Conservation (phyloP, 305 asterid species). For the Fraxinus angustifolia region DNA sequence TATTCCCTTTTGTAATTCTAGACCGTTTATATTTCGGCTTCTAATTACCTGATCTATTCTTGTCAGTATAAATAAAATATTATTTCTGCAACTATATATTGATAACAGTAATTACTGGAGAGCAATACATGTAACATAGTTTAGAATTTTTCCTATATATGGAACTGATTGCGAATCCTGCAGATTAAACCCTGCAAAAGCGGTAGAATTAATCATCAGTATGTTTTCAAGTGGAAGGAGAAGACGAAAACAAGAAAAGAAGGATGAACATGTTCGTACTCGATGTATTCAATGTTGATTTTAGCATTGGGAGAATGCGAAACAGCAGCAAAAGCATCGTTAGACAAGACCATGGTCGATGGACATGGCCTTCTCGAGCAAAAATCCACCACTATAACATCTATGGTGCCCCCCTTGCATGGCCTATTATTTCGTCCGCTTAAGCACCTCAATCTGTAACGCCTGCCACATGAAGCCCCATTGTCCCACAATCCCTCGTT, state of each 20-base stretch:
- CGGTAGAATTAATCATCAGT: background rate
- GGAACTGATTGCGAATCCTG: background rate
- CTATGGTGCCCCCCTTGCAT: conserved; percentile 47
- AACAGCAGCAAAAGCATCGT: conserved; percentile 54
- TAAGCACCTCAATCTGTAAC: conserved; percentile 44
- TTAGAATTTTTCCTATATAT: background rate
- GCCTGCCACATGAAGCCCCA: conserved; percentile 53
- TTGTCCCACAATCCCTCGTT: conserved; percentile 51
- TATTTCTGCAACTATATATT: background rate
- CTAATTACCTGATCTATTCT: background rate
- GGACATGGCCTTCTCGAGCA: conserved; percentile 62
- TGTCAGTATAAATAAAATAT: background rate
- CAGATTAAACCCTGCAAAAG: background rate
- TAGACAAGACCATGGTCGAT: conserved; percentile 59
- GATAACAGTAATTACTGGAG: background rate
- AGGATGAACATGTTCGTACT: conserved; percentile 30
- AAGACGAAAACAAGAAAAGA: background rate
- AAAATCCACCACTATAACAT: conserved; percentile 65
- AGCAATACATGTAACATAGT: background rate
- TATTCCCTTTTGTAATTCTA: background rate
- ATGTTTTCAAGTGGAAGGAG: background rate
- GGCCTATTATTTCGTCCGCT: conserved; percentile 61
- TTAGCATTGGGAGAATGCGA: conserved; percentile 41
- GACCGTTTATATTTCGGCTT: background rate
- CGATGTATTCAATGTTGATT: conserved; percentile 60